Percentiles rank a stretch among this genome's conserved stretches.
Evolutionary conservation across 495 filamentous ascomycete species (phyloP).

Genomic region (Neurospora terricola): DNA sequence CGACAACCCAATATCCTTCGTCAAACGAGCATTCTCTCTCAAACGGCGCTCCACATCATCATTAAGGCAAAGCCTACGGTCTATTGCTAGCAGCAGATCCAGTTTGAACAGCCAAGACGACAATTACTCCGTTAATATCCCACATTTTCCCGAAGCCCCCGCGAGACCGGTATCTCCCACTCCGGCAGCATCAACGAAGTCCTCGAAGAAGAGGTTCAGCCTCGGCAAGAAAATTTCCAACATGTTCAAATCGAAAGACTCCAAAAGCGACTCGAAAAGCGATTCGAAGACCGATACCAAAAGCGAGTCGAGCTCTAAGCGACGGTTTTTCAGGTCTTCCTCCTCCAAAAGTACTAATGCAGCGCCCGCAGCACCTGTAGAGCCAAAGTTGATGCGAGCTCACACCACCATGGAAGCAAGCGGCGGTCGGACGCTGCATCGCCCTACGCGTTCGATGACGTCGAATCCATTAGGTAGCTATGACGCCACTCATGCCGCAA

Average conservation of each 20-base stretch:
- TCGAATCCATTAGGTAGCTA: not conserved
- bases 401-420: not conserved
- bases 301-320: not conserved
- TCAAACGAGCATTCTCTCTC: constrained; percentile 13
- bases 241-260: not conserved
- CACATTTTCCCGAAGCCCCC: constrained; percentile 13
- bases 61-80: not conserved
- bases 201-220: not conserved
- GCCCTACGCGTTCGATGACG: not conserved
- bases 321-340: not conserved
- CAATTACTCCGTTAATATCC: not conserved
- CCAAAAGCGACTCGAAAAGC: not conserved
- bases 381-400: not conserved
- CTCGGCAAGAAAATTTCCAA: not conserved
- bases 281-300: not conserved
- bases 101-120: not conserved
- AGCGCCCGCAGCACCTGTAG: not conserved
- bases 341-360: not conserved
- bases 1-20: constrained; percentile 3
- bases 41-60: constrained; percentile 9
- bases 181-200: not conserved
- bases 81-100: not conserved
- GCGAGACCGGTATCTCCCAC: constrained; percentile 1
- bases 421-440: not conserved
- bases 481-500: not conserved